Conservation (phyloP, 139 green algal genomes). For the Chlamydomonas asymmetrica region DNA sequence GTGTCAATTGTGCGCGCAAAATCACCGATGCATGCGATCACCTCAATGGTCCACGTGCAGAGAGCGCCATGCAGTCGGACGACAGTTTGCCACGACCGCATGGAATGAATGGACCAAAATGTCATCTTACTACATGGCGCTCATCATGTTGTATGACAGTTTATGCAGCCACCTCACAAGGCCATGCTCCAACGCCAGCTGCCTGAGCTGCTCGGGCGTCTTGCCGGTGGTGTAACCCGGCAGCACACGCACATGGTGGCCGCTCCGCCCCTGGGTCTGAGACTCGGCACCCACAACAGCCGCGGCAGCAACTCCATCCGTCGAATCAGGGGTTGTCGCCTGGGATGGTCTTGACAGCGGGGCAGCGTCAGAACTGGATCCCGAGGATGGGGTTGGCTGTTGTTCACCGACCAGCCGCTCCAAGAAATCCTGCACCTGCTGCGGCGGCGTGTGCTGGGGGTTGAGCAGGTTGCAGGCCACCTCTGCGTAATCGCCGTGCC, state of each 20-base stretch:
- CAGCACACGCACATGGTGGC: not conserved
- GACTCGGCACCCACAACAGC: not conserved
- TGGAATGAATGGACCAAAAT: too few species aligned
- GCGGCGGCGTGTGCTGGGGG: not conserved
- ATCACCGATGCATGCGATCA: conserved; percentile 1
- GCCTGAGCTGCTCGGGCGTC: conserved; percentile 17
- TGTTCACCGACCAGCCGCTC: not conserved
- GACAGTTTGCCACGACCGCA: too few species aligned
- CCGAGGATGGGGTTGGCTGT: not conserved
- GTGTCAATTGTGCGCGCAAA: too few species aligned
- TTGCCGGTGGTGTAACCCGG: conserved; percentile 13
- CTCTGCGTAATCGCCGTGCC: conserved; percentile 57
- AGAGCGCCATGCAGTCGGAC: too few species aligned
- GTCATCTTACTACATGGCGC: too few species aligned
- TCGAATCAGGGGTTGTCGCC: too few species aligned
- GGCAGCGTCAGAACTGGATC: too few species aligned
- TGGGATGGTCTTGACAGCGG: too few species aligned
- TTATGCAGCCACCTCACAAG: too few species aligned
- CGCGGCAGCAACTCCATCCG: not conserved
- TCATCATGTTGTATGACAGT: too few species aligned
- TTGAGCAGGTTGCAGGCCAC: conserved; percentile 84
- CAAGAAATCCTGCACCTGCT: not conserved
- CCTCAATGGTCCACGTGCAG: conserved; percentile 1
- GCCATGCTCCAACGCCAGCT: too few species aligned
- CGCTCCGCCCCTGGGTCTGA: not conserved